Evolutionary conservation across 78 protist genomes (phyloP).

Genomic region (Dictyostelium brefeldianum): DNA sequence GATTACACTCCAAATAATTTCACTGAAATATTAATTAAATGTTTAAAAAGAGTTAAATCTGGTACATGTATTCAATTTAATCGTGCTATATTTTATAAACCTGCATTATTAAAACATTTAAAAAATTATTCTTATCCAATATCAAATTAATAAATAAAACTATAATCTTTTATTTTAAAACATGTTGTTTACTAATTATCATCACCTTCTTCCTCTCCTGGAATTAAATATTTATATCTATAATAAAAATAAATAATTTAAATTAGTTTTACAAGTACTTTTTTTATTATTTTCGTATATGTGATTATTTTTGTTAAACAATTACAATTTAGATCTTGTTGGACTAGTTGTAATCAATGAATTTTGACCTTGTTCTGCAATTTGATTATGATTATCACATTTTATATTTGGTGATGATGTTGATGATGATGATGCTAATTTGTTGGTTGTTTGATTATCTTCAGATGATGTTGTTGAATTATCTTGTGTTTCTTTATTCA

Average conservation of each 20-base stretch:
- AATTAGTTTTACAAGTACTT: too few species aligned
- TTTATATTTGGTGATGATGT: not conserved
- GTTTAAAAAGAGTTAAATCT: not conserved
- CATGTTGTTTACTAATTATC: too few species aligned
- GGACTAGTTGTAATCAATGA: too few species aligned
- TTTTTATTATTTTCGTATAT: too few species aligned
- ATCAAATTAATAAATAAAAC: not conserved
- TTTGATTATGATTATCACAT: slow-evolving; percentile 29
- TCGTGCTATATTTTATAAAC: not conserved
- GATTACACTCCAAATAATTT: not conserved
- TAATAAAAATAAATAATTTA: too few species aligned
- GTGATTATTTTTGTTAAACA: too few species aligned
- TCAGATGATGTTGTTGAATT: not conserved
- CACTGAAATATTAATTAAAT: not conserved
- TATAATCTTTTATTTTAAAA: too few species aligned
- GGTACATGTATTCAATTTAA: not conserved
- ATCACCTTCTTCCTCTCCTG: too few species aligned
- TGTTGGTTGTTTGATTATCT: too few species aligned
- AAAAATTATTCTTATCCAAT: slow-evolving; percentile 1
- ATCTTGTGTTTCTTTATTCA: not conserved
- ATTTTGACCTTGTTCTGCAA: slow-evolving; percentile 4
- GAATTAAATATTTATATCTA: too few species aligned
- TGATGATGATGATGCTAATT: not conserved
- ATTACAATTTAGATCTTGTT: too few species aligned
- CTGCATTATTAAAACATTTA: not conserved